Conservation (phyloP, 495 filamentous ascomycete species). For the Podospora australis region DNA sequence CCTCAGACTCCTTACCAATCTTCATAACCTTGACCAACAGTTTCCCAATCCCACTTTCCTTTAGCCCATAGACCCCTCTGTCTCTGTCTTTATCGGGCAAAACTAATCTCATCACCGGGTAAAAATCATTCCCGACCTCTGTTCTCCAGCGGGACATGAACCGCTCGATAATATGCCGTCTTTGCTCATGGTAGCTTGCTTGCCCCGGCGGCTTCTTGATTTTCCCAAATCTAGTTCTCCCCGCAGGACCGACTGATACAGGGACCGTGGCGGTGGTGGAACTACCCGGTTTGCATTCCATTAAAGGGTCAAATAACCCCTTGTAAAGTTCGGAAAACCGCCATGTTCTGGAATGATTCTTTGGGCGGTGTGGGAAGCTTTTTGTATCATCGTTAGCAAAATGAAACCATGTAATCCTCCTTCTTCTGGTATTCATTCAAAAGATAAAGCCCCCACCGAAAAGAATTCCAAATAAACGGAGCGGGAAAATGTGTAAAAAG, state of each 20-base stretch:
- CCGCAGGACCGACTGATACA: conserved; percentile 34
- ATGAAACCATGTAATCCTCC: not conserved
- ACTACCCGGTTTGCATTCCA: conserved; percentile 61
- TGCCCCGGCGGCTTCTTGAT: conserved; percentile 10
- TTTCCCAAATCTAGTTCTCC: not conserved
- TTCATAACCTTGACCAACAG: conserved; percentile 86
- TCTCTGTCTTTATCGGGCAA: conserved; percentile 92
- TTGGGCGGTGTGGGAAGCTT: conserved; percentile 79
- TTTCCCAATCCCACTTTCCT: conserved; percentile 85
- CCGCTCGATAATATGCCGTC: conserved; percentile 77
- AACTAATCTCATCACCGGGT: conserved; percentile 87
- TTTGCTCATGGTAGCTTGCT: conserved; percentile 67
- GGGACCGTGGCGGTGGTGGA: conserved; percentile 50
- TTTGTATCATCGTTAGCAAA: not conserved
- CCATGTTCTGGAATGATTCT: conserved; percentile 69
- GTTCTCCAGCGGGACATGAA: conserved; percentile 86
- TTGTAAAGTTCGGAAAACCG: conserved; percentile 77
- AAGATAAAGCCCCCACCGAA: no score
- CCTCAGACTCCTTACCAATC: conserved; percentile 85
- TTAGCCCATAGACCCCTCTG: conserved; percentile 87
- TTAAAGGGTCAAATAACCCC: conserved; percentile 79
- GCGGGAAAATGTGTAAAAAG: not conserved
- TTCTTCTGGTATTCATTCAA: no score
- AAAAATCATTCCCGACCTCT: conserved; percentile 86
- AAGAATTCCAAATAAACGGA: no score